phyloP scores from a whole-genome alignment of 163 green algal genomes.

The Volvox carteri region DNA sequence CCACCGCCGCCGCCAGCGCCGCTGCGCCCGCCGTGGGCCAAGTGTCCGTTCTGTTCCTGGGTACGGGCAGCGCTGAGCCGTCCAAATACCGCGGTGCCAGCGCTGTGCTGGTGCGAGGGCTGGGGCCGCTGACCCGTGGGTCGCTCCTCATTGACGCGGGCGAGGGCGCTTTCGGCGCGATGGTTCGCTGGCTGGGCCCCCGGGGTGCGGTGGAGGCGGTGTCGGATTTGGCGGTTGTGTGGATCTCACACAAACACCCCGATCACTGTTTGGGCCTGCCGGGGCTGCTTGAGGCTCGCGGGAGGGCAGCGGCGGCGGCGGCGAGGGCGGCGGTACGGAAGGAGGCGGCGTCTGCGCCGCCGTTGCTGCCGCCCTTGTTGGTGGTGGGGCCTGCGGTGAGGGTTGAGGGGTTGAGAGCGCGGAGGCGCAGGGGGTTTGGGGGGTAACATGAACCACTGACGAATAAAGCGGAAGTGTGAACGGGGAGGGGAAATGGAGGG shows the following conservation, averaged over 20 bases:
- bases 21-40: conserved; percentile 38
- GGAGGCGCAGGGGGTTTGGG: neutral
- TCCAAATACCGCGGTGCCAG: conserved; percentile 97
- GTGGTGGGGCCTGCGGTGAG: conserved; percentile 64
- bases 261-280: conserved; percentile 95
- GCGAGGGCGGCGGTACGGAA: no score
- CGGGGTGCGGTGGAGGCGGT: conserved; percentile 51
- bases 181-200: conserved; percentile 79
- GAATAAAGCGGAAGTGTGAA: no score
- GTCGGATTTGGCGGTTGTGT: conserved; percentile 74
- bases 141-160: conserved; percentile 93
- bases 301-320: neutral
- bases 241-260: conserved; percentile 98
- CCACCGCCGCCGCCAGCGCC: neutral
- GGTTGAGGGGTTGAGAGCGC: neutral
- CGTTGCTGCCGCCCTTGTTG: conserved; percentile 58
- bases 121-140: conserved; percentile 48
- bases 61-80: conserved; percentile 93
- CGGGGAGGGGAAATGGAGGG: no score
- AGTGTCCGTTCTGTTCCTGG: conserved; percentile 91
- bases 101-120: conserved; percentile 74
- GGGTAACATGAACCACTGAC: no score
- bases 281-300: conserved; percentile 56
- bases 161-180: conserved; percentile 90
- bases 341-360: no score